These are phyloP conservation scores for Mycena indigotica DNA, from an alignment of 768 basidiomycete genomes.

Conservation along the genomic window DNA sequence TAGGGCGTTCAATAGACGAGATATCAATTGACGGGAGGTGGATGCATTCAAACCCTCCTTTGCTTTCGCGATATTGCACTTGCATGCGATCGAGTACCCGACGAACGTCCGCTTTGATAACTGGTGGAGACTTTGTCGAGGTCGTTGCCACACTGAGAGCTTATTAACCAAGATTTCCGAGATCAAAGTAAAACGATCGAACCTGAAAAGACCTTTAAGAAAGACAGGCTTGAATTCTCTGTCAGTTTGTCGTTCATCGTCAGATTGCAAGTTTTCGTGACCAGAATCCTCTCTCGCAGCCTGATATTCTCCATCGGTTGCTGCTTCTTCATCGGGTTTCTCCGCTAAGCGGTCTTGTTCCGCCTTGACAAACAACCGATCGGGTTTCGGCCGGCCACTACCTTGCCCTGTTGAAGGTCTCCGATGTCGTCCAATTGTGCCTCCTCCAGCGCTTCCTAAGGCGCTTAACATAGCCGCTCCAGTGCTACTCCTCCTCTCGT, in stretches of 20 bases:
- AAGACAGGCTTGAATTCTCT: constrained; percentile 93
- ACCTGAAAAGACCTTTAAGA: constrained; percentile 95
- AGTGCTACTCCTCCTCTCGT: constrained; percentile 78
- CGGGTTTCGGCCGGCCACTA: constrained; percentile 38
- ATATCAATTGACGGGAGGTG: constrained; percentile 94
- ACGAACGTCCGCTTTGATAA: constrained; percentile 82
- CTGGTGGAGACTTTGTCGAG: constrained; percentile 79
- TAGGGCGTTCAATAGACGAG: constrained; percentile 58
- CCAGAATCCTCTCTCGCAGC: constrained; percentile 28
- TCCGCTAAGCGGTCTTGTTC: constrained; percentile 40
- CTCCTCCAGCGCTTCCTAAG: constrained; percentile 36
- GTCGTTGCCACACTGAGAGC: constrained; percentile 84
- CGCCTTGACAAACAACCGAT: constrained; percentile 53
- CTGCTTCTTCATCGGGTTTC: constrained; percentile 35
- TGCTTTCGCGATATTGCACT: constrained; percentile 89
- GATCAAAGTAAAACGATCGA: constrained; percentile 26
- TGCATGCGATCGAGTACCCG: constrained; percentile 92
- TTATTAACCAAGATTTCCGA: neutral
- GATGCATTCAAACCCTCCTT: constrained; percentile 93
- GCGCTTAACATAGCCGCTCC: constrained; percentile 55
- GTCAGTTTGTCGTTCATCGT: constrained; percentile 55
- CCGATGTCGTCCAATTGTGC: constrained; percentile 67
- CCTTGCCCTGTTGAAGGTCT: constrained; percentile 72
- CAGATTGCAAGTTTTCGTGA: constrained; percentile 51
- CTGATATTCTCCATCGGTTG: constrained; percentile 45